A percentile compares a stretch with the other conserved stretches of the same genome.
These are phyloP conservation scores for Amaranthus hypochondriacus DNA, from an alignment of 148 eudicot species.

Conservation along the genomic window DNA sequence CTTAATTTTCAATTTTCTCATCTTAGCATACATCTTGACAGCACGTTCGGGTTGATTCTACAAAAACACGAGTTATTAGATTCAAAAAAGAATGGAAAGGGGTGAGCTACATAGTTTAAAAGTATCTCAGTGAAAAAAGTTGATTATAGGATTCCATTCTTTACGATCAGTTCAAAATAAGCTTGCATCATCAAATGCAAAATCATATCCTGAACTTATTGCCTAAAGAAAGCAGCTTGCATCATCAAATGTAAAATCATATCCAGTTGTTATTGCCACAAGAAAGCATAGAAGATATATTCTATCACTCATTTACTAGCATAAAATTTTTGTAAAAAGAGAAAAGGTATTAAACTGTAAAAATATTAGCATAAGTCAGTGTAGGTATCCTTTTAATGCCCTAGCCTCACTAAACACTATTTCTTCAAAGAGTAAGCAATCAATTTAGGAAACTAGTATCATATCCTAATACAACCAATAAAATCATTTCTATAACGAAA, in stretches of 20 bases:
- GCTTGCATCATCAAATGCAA: background rate
- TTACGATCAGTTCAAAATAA: background rate
- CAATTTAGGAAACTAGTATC: no score
- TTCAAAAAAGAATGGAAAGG: background rate
- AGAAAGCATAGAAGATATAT: background rate
- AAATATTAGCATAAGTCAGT: no score
- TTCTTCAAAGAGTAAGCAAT: no score
- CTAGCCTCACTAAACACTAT: no score
- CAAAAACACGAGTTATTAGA: slow-evolving; percentile 15
- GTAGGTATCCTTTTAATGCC: no score
- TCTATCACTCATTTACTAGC: no score
- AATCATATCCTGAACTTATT: background rate
- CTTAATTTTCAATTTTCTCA: slow-evolving; percentile 50
- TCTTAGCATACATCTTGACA: slow-evolving; percentile 55
- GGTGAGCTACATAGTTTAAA: background rate
- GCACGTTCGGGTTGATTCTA: slow-evolving; percentile 94
- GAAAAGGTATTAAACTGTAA: no score
- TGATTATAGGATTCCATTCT: background rate
- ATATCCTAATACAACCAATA: no score
- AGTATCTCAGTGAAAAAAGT: background rate
- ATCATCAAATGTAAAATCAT: background rate
- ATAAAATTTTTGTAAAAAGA: no score
- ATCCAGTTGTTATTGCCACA: background rate
- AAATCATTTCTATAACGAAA: no score
- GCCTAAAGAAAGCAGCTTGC: background rate